Conservation (phyloP, 2,329 filamentous ascomycete species). For the Davidsoniella eucalypti region DNA sequence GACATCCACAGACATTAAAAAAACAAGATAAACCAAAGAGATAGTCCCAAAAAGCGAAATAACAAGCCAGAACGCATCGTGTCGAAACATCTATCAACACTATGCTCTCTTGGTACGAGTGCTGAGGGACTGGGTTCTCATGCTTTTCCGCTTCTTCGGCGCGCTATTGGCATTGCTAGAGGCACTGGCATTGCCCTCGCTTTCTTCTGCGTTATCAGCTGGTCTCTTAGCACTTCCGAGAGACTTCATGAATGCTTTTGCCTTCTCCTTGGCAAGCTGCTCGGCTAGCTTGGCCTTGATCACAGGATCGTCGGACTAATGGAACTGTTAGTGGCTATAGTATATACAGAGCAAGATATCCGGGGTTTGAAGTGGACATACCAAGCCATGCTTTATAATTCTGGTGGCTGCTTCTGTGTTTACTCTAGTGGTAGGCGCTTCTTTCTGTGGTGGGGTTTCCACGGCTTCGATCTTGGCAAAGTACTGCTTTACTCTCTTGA, state of each 20-base stretch:
- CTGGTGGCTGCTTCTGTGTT: slow-evolving; percentile 65
- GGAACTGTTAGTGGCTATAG: neutral
- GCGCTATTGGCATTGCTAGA: neutral
- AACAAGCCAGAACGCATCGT: neutral
- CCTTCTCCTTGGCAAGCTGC: slow-evolving; percentile 39
- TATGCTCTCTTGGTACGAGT: slow-evolving; percentile 1
- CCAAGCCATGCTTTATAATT: slow-evolving; percentile 68
- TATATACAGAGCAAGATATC: neutral
- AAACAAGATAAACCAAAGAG: neutral
- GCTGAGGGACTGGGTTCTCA: slow-evolving; percentile 5
- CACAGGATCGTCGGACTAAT: slow-evolving; percentile 32
- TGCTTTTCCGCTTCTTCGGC: slow-evolving; percentile 9
- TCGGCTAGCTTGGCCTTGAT: slow-evolving; percentile 36
- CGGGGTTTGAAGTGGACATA: slow-evolving; percentile 22
- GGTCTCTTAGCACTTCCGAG: slow-evolving; percentile 25
- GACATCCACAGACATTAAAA: neutral
- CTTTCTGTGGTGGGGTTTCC: slow-evolving; percentile 38
- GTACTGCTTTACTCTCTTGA: slow-evolving; percentile 76
- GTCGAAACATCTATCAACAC: neutral
- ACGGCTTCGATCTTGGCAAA: slow-evolving; percentile 76
- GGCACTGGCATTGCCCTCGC: slow-evolving; percentile 1
- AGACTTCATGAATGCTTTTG: slow-evolving; percentile 32
- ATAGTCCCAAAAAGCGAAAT: neutral
- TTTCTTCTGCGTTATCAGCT: slow-evolving; percentile 5
- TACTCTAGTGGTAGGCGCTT: slow-evolving; percentile 30